These are phyloP conservation scores for Filosporella fistucella DNA, from an alignment of 495 filamentous ascomycete species.

Conservation along the genomic window DNA sequence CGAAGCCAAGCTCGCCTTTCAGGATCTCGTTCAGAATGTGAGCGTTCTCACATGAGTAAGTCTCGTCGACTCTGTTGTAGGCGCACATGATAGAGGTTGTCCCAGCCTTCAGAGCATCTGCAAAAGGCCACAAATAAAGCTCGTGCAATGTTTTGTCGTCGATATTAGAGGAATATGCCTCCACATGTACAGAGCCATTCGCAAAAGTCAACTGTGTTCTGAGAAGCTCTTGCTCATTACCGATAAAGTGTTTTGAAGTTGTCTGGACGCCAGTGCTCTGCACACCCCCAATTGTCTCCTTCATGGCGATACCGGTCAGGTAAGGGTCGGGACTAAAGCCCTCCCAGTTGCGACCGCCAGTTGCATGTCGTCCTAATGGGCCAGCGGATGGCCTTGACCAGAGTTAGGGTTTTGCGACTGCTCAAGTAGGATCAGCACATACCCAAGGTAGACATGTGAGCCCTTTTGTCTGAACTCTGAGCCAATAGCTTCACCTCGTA, in stretches of 20 bases:
- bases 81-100: constrained; percentile 88
- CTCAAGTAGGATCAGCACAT: no score
- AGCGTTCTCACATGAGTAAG: constrained; percentile 64
- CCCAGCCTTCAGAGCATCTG: constrained; percentile 66
- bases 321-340: constrained; percentile 71
- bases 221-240: constrained; percentile 76
- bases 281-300: constrained; percentile 71
- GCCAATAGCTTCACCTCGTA: constrained; percentile 74
- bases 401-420: no score
- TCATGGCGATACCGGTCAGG: constrained; percentile 67
- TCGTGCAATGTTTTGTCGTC: constrained; percentile 94
- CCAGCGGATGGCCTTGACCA: no score
- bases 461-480: constrained; percentile 76
- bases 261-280: constrained; percentile 78
- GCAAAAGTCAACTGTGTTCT: constrained; percentile 55
- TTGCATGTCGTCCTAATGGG: constrained; percentile 44
- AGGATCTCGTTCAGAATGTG: constrained; percentile 74
- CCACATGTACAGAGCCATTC: constrained; percentile 32
- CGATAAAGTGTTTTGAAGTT: constrained; percentile 75
- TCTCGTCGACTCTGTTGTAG: constrained; percentile 80
- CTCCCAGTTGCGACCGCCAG: constrained; percentile 57
- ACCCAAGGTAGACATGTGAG: constrained; percentile 69
- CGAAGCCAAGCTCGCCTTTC: constrained; percentile 87
- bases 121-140: constrained; percentile 86
- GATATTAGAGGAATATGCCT: constrained; percentile 58